These are phyloP conservation scores for Ophiognomonia clavigignenti-juglandacearum DNA, from an alignment of 2,329 filamentous ascomycete species.

Conservation along the genomic window DNA sequence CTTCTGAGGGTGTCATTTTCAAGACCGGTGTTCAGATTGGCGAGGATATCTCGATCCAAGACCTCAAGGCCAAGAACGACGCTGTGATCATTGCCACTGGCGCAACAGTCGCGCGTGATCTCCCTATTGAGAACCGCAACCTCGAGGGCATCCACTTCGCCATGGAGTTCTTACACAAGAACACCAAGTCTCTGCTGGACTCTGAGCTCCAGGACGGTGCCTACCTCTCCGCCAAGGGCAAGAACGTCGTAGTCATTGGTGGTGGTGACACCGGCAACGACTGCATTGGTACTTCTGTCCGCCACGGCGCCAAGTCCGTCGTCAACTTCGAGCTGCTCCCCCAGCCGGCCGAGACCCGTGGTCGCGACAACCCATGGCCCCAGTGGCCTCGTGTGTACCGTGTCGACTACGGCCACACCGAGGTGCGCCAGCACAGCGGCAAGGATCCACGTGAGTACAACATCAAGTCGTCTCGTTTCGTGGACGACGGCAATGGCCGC, in stretches of 20 bases:
- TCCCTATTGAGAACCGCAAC: slow-evolving; percentile 84
- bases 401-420: slow-evolving; percentile 94
- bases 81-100: slow-evolving; percentile 90
- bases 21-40: slow-evolving; percentile 74
- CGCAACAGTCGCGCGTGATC: slow-evolving; percentile 86
- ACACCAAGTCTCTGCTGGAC: slow-evolving; percentile 95
- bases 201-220: slow-evolving; percentile 76
- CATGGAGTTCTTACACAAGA: slow-evolving; percentile 96
- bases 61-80: slow-evolving; percentile 69
- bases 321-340: slow-evolving; percentile 95
- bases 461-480: slow-evolving; percentile 97
- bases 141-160: slow-evolving; percentile 90
- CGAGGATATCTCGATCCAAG: slow-evolving; percentile 65
- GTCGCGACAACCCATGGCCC: slow-evolving; percentile 93
- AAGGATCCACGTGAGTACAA: slow-evolving; percentile 96
- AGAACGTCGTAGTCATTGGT: slow-evolving; percentile 93
- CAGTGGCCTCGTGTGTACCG: slow-evolving; percentile 98
- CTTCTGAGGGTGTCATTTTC: slow-evolving; percentile 79
- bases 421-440: slow-evolving; percentile 94
- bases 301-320: slow-evolving; percentile 91
- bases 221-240: slow-evolving; percentile 93
- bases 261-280: slow-evolving; percentile 98
- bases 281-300: slow-evolving; percentile 93
- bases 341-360: slow-evolving; percentile 85
- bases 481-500: slow-evolving; percentile 78